phyloP scores from a whole-genome alignment of 208 protist species.

The Tritrichomonas musculus region DNA sequence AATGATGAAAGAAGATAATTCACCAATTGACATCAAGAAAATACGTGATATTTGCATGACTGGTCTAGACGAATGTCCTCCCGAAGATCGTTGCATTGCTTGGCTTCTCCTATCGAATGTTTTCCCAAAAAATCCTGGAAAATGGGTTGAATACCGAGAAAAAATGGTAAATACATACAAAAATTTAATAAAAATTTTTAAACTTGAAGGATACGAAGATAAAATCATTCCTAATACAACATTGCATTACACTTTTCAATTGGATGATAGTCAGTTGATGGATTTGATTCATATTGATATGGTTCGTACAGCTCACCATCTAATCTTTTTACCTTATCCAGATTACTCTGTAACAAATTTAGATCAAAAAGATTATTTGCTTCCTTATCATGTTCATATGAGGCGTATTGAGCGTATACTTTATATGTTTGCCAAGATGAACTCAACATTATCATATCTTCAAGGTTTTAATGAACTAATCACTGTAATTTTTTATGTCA shows the following conservation, averaged over 20 bases:
- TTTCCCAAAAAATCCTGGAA: neutral
- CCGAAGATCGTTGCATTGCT: neutral
- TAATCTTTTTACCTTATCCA: neutral
- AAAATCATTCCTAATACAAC: neutral
- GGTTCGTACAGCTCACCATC: neutral
- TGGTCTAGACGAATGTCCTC: neutral
- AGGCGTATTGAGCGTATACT: neutral
- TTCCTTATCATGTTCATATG: neutral
- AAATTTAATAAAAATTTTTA: neutral
- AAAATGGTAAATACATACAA: neutral
- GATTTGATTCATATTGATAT: neutral
- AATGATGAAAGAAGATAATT: neutral
- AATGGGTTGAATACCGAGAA: neutral
- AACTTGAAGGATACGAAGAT: neutral
- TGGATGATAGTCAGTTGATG: neutral
- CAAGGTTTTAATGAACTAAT: slow-evolving; percentile 15
- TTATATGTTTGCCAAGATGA: neutral
- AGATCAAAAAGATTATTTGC: neutral
- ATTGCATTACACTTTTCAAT: neutral
- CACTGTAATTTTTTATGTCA: neutral
- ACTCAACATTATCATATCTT: neutral
- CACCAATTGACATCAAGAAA: neutral
- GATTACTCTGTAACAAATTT: neutral
- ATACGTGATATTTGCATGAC: neutral
- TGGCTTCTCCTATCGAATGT: neutral